Evolutionary conservation across 2,329 filamentous ascomycete genomes (phyloP), one percentile per base, ranked within the genome.

Genomic region (Colletotrichum sp.): DNA sequence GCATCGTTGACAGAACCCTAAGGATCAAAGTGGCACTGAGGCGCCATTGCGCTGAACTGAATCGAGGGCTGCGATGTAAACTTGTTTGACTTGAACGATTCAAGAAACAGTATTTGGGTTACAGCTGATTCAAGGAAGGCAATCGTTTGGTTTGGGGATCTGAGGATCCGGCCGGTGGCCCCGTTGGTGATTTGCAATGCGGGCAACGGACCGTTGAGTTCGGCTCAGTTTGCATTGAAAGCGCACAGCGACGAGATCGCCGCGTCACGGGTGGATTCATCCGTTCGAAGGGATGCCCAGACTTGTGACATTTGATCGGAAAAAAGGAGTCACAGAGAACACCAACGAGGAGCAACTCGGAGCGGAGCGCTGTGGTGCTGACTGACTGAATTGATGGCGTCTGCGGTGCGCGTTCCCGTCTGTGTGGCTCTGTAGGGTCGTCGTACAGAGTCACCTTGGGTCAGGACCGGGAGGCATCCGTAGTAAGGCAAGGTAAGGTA

Each of bases 241-340:
- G 57, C 59, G 32, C 59, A 68, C 24, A 55, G 16, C 69, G 63
- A 16, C 39, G 63, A 59, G 52, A 55, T 55, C 21, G 64, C 63
- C 63, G 73, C 69, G 59, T 73, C 63, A 73, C 55, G 55, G 39
- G 69, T 72, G 62, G 30, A 68, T 75, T 76, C 73, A 64, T 76
- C 73, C 44, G 32, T 73, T 73, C 57, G 32, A 69, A 73, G 64
- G 70, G 73, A 76, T 73, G 73, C 73, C 70, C 70, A 73, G 64
- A 65, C 73, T 69, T 73, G 63, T 73, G 73, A 65, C 70, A 64
- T 34, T 76, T 59, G 18, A 63, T n/a, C 32, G 63, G 62, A 36
- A 62, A 44, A 8, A 8, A 36, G 26, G 39, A 16, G 63, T 24
- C n/a, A 39, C 9, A 34, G 15, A 36, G 52, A 21, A 49, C 15